phyloP scores from a whole-genome alignment of 2,329 filamentous ascomycete species.

The Trichoderma atroviride region DNA sequence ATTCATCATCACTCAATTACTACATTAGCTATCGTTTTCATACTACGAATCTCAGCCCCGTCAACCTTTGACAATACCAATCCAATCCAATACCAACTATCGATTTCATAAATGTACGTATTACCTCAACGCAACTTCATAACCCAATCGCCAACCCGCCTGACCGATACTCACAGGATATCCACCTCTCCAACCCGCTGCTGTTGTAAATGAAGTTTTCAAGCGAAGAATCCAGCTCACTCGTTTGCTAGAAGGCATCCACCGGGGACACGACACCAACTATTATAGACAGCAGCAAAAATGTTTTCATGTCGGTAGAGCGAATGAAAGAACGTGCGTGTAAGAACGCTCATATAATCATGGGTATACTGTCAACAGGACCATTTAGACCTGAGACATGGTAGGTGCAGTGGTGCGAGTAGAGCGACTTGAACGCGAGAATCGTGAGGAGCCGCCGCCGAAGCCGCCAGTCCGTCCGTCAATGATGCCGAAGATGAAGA shows the following conservation, averaged over 20 bases:
- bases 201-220: neutral
- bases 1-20: conserved; percentile 12
- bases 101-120: conserved; percentile 23
- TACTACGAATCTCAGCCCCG: conserved; percentile 2
- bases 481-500: conserved; percentile 58
- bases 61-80: conserved; percentile 7
- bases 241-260: conserved; percentile 3
- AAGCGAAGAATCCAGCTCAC: neutral
- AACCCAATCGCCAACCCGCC: neutral
- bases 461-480: conserved; percentile 50
- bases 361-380: neutral
- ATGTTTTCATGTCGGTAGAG: neutral
- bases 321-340: neutral
- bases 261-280: conserved; percentile 5
- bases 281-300: conserved; percentile 6
- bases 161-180: neutral
- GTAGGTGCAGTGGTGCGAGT: conserved; percentile 45
- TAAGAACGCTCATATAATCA: neutral
- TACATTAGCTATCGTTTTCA: conserved; percentile 25
- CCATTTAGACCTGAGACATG: conserved; percentile 55
- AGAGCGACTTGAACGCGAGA: conserved; percentile 27
- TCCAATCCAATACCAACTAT: conserved; percentile 19
- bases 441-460: conserved; percentile 43
- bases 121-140: conserved; percentile 16
- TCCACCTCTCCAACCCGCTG: neutral